Evolutionary conservation across 352 stramenopile genomes (phyloP).

Genomic region (Phytophthora meadii): DNA sequence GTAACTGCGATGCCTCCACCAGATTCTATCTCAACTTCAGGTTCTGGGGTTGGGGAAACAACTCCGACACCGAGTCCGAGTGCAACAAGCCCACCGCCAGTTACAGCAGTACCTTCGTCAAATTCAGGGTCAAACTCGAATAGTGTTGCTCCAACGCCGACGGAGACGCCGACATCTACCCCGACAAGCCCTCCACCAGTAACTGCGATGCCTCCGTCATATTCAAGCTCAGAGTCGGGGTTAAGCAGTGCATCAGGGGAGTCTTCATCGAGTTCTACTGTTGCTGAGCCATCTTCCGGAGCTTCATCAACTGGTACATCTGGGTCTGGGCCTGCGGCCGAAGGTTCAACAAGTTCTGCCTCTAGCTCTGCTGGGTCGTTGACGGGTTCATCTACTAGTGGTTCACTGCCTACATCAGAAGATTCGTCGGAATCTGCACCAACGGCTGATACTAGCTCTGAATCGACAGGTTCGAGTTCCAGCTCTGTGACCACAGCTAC

Average conservation of each 20-base stretch:
- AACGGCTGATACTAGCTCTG: not conserved
- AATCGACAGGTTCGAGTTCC: constrained; percentile 3
- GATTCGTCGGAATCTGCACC: constrained; percentile 9
- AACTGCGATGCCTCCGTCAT: constrained; percentile 15
- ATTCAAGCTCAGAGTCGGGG: constrained; percentile 9
- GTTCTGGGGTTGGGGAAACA: constrained; percentile 8
- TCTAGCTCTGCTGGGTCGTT: not conserved
- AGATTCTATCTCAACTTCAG: constrained; percentile 11
- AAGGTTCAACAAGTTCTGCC: constrained; percentile 1
- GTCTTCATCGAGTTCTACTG: constrained; percentile 15
- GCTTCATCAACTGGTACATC: constrained; percentile 10
- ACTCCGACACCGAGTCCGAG: constrained; percentile 14
- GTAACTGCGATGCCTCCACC: constrained; percentile 17
- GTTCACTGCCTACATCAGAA: not conserved
- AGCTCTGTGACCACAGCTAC: constrained; percentile 6
- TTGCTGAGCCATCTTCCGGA: constrained; percentile 7
- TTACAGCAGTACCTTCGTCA: constrained; percentile 26
- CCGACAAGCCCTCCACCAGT: constrained; percentile 21
- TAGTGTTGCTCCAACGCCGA: constrained; percentile 10
- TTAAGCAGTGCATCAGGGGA: constrained; percentile 6
- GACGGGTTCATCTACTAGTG: constrained; percentile 12
- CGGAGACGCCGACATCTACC: constrained; percentile 11
- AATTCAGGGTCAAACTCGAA: constrained; percentile 7
- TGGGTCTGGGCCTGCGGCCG: constrained; percentile 5
- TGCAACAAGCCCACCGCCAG: constrained; percentile 28